Evolutionary conservation across 345 rosid genomes (phyloP).

Genomic region (Eucalyptus pauciflora): DNA sequence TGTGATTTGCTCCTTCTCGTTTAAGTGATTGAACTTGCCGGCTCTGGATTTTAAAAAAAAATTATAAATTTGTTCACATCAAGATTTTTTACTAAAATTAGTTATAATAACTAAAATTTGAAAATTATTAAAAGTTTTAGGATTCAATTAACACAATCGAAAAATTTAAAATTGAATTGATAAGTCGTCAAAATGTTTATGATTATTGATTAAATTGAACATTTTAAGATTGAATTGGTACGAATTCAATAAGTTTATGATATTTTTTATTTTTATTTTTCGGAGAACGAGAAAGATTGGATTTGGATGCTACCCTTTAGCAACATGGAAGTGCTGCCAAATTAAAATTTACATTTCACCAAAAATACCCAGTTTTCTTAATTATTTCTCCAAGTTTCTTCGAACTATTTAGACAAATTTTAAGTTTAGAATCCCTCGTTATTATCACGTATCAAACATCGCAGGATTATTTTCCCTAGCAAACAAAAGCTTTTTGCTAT

Average conservation of each 20-base stretch:
- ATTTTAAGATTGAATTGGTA: neutral
- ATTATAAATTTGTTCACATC: neutral
- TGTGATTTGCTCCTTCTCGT: neutral
- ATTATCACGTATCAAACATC: neutral
- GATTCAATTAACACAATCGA: neutral
- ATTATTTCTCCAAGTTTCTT: neutral
- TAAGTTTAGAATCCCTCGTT: neutral
- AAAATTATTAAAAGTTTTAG: no score
- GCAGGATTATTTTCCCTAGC: neutral
- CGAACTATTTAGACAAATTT: neutral
- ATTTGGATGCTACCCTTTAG: neutral
- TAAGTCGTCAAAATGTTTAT: neutral
- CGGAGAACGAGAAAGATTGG: neutral
- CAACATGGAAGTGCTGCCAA: neutral
- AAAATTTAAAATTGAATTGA: neutral
- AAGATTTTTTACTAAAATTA: no score
- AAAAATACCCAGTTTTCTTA: neutral
- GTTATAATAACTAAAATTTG: neutral
- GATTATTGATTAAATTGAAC: neutral
- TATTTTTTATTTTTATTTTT: neutral
- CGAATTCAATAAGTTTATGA: neutral
- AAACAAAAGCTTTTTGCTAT: neutral
- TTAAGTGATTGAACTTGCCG: neutral
- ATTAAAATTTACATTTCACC: neutral
- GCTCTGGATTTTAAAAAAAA: neutral